A percentile compares a stretch with the other conserved stretches of the same genome.
Conservation (phyloP, 768 basidiomycete genomes). For the Gloeophyllum trabeum region DNA sequence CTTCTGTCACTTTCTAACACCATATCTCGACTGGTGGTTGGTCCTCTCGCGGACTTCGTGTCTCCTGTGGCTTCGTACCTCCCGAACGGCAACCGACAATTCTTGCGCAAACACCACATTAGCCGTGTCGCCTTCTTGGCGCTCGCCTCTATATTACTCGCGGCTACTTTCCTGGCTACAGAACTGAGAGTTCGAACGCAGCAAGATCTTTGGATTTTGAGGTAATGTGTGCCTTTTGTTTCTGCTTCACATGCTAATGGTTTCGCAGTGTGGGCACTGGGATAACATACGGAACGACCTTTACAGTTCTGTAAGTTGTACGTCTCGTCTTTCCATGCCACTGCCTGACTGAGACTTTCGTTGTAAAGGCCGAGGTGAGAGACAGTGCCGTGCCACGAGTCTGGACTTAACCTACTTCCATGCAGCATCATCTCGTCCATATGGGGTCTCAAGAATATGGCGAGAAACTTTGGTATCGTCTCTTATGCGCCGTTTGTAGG, state of each 20-base stretch:
- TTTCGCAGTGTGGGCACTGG: slow-evolving; percentile 49
- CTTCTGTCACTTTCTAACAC: slow-evolving; percentile 66
- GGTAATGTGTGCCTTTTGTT: slow-evolving; percentile 25
- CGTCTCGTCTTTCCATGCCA: slow-evolving; percentile 1
- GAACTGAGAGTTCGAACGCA: slow-evolving; percentile 34
- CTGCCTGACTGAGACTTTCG: background rate
- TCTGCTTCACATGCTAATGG: background rate
- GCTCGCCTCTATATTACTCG: slow-evolving; percentile 34
- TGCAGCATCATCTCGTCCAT: slow-evolving; percentile 62
- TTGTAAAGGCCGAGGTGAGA: no score
- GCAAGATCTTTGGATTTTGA: slow-evolving; percentile 55
- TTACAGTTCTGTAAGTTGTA: slow-evolving; percentile 54
- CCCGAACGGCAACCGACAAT: slow-evolving; percentile 22
- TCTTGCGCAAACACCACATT: slow-evolving; percentile 37
- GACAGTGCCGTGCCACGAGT: no score
- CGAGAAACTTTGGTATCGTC: slow-evolving; percentile 67
- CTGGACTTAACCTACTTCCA: no score
- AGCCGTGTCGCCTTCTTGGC: slow-evolving; percentile 56
- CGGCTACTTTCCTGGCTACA: slow-evolving; percentile 44
- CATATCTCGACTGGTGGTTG: slow-evolving; percentile 51
- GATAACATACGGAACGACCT: slow-evolving; percentile 55
- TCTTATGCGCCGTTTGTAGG: slow-evolving; percentile 70
- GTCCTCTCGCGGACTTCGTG: slow-evolving; percentile 61
- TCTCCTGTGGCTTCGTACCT: slow-evolving; percentile 46
- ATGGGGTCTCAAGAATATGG: slow-evolving; percentile 62